Base-by-base conservation (phyloP, 2,329 filamentous ascomycete genomes). In the Botrytis sinoallii region DNA sequence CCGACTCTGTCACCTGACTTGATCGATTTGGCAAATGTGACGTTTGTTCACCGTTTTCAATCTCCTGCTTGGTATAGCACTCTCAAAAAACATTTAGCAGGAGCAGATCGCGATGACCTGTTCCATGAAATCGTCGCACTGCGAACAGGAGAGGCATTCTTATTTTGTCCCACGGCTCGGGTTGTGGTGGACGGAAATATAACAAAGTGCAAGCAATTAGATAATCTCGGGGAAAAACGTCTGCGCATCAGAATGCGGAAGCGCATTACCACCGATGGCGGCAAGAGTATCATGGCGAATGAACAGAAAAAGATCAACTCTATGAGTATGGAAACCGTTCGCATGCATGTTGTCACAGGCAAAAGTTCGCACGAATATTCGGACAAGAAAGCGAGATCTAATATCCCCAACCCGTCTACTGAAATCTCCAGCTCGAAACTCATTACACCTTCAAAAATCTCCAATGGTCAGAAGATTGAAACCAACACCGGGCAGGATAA, bases 31-130 rank as follows among this genome's bases (percentile, higher is more conserved):
- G 94, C 90, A 80, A 90, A 88, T 1, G 83, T 92, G n/a, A 92
- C 89, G 0, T 85, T 94, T n/a, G 88, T 94, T 0, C 92, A 95
- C 78, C 86, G 90, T 0, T 95, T 95, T 81, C 89, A 85, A 0
- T 90, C 88, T 0, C 91, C 91, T 0, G 85, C 85, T 1, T 93
- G 91, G 91, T 67, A 79, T 25, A 38, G 65, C 22, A 72, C 71
- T 60, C 77, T 86, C 6, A 80, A 79, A 71, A 75, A 75, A 3
- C 84, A 89, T 78, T 81, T 92, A 1, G 87, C 86, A 14, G 63
- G 63, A 42, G 63, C 63, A 42, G 75, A 68, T 7, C 38, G 22
- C 38, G 63, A 65, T 65, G 66, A 61, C 20, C 48, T 86, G 1
- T 86, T 88, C 75, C 77, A 81, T 6, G 77, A 81, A 29, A 87